Base-by-base conservation (phyloP, 768 basidiomycete genomes). In the Cantharellus anzutake region DNA sequence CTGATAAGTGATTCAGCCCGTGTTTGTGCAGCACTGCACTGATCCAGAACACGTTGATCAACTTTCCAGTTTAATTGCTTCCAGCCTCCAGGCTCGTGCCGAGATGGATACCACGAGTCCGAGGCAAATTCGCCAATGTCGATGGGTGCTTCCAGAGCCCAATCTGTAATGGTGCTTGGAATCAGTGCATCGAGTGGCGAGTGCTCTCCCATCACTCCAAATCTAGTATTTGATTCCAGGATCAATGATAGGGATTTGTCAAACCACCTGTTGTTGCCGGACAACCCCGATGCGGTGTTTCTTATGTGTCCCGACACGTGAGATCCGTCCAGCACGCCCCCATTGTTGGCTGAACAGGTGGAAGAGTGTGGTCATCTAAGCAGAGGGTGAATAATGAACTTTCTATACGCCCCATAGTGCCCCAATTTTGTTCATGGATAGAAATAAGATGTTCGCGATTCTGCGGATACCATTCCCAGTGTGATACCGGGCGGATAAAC, bases 121-220 rank as follows among this genome's bases (percentile, higher is more conserved):
- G 56, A 44, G 20, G 60, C 51, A 64, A 83, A 79, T 16, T 71
- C 69, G 4, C 72, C 68, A 16, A 68, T 64, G 60, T 85, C 80
- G 5, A 92, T 74, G 4, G 79, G 79, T 65, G 85, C 76, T 0
- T 80, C 78, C 42, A 96, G 72, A 1, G 82, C 82, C 65, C 87
- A 93, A 64, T 96, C 90, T 40, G 81, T 80, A 4, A 86, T 80
- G 55, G 91, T 84, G 62, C 86, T 87, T 0, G 92, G 92, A 2
- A 93, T 81, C 11, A 97, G 74, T 0, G 92, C 94, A 63, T 96
- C 93, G 61, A 83, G 83, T 0, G 87, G 83, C 0, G 88, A 86
- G 68, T 94, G 92, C 71, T 97, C 93, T 3, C 93, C 93, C 66
- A 81, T 80, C 48, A 86, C 84, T 42, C 90, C 87, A 3, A 88